A percentile compares a stretch with the other conserved stretches of the same genome.
These are phyloP conservation scores for Emericellopsis atlantica DNA, from an alignment of 2,329 filamentous ascomycete genomes.

Conservation along the genomic window DNA sequence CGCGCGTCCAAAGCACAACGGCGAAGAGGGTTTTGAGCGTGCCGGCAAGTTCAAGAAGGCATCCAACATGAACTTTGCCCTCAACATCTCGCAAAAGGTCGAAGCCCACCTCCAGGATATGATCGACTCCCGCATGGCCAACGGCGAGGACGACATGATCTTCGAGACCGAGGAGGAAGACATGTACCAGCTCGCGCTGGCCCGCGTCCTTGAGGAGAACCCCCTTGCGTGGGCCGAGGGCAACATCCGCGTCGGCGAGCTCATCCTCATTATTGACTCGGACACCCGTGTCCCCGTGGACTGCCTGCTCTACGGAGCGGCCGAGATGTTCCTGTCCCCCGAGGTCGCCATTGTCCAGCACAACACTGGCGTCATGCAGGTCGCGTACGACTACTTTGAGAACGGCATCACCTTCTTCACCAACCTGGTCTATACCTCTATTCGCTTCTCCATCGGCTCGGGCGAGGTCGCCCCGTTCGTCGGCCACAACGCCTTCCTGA, in stretches of 20 bases:
- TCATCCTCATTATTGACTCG: slow-evolving; percentile 55
- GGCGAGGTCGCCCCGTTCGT: slow-evolving; percentile 67
- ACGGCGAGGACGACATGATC: slow-evolving; percentile 8
- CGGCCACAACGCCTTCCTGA: slow-evolving; percentile 64
- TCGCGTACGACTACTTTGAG: slow-evolving; percentile 61
- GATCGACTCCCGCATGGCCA: slow-evolving; percentile 8
- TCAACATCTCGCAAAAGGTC: slow-evolving; percentile 47
- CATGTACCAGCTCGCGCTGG: slow-evolving; percentile 35
- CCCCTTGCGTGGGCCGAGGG: slow-evolving; percentile 41
- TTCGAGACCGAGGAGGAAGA: slow-evolving; percentile 20
- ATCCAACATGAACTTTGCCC: slow-evolving; percentile 64
- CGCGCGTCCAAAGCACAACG: slow-evolving; percentile 31
- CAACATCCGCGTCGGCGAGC: slow-evolving; percentile 48
- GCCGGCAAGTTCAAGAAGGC: slow-evolving; percentile 61
- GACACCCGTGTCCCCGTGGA: slow-evolving; percentile 58
- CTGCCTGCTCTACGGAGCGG: slow-evolving; percentile 56
- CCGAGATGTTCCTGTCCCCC: slow-evolving; percentile 58
- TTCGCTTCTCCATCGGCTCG: slow-evolving; percentile 56
- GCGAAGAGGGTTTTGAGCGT: slow-evolving; percentile 33
- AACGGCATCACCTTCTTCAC: slow-evolving; percentile 67
- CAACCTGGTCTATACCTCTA: slow-evolving; percentile 63
- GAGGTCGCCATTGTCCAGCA: slow-evolving; percentile 63
- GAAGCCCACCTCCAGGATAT: slow-evolving; percentile 41
- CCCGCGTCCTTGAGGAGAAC: slow-evolving; percentile 34
- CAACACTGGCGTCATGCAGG: slow-evolving; percentile 65